Base-by-base conservation (phyloP, 2,329 filamentous ascomycete species). In the Fusarium sarcochroum region DNA sequence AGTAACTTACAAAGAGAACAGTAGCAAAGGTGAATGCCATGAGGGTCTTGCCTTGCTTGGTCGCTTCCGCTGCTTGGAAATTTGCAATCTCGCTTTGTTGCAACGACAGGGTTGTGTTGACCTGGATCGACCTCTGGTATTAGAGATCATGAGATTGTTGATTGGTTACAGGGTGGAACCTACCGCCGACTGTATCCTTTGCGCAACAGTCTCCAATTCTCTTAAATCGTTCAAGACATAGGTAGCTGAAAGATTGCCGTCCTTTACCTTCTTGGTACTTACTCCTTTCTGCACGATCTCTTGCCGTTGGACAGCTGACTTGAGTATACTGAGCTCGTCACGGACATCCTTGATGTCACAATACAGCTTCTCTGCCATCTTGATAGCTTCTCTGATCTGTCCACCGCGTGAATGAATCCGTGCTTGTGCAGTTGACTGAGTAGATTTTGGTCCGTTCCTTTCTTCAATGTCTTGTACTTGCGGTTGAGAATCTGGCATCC, bases 321-420 rank as follows among this genome's bases (percentile, higher is more conserved):
- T 60, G 4, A 70, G 52, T 14, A 73, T 74, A 9, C 70, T 70
- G 0, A 73, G 44, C 55, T 73, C 71, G 4, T 74, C 70, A 2
- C 71, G 70, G 13, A 73, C 51, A 27, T 74, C 72, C 50, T 74
- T 74, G 14, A 73, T 68, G 1, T 72, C 57, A 7, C 37, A 57
- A 8, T 25, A 61, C 13, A 57, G 30, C 2, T 15, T 14, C 2
- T 42, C 23, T 18, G 42, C 42, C 4, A 38, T 44, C 14, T 53
- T 32, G 25, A 68, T 51, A 2, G 58, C 34, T 5, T 38, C 6
- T 37, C 49, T 35, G 21, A 57, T 61, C 6, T 18, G 17, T 48
- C 27, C 83, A 81, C 23, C n/a, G n/a, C n/a, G n/a, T n/a, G n/a
- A n/a, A n/a, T n/a, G n/a, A n/a, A n/a, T n/a, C n/a, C n/a, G n/a